Evolutionary conservation across 169 alveolate genomes (phyloP), one percentile per base, ranked within the genome.

Genomic region (Plasmodium cynomolgi): DNA sequence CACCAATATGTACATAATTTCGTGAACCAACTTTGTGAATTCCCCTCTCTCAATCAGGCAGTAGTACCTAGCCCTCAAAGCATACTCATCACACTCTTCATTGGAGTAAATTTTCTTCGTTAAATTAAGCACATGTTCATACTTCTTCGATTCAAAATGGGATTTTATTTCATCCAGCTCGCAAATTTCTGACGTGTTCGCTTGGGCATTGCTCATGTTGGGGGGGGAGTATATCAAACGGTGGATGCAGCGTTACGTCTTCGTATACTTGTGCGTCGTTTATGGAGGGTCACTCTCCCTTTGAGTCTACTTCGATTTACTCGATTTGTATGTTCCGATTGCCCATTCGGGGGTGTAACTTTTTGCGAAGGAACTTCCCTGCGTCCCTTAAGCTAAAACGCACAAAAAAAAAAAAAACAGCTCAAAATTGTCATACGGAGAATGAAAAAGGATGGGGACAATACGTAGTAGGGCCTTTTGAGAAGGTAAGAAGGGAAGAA

Each of bases 51-150:
- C 86, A 11, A 86, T 86, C 6, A 86, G 62, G 13, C 82, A 77
- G 29, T 68, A 86, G 81, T 75, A 86, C 31, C 93, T 75, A 20
- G 93, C 77, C 47, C 72, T 86, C 41, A 86, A 41, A 3, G 77
- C 80, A 56, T 31, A 33, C 17, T 75, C 81, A 37, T 58, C 68
- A 15, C 41, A 75, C 37, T 41, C 11, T 26, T 86, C 81, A 34
- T n/a, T 41, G 47, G 58, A 58, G 81, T 75, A 86, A 31, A 86
- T 77, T 39, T 71, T 72, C 29, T 68, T 84, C 33, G 92, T 84
- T 72, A 84, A 41, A 0, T 75, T 20, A 17, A 79, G 34, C n/a
- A 75, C 93, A 54, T 86, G 47, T 15, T 74, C 79, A 75, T 4
- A 75, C 15, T 86, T 34, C 47, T 86, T 86, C 29, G 23, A 31